Conservation (phyloP, 352 stramenopile genomes). For the Globisporangium spiculum region DNA sequence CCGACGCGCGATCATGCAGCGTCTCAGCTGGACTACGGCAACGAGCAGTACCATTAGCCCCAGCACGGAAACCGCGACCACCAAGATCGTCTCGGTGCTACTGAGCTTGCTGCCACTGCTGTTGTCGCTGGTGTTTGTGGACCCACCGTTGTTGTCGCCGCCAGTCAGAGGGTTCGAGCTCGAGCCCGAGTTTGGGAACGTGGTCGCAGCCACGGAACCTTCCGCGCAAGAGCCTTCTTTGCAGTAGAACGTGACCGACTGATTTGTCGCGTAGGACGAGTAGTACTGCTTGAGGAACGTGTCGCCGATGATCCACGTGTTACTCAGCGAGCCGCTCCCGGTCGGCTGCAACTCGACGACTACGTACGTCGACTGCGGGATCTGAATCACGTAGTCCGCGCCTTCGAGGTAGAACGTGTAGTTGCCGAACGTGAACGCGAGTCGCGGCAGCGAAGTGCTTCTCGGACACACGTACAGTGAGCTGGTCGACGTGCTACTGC, state of each 20-base stretch:
- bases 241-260: slow-evolving; percentile 63
- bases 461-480: slow-evolving; percentile 60
- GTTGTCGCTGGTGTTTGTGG: background rate
- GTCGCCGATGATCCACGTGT: slow-evolving; percentile 78
- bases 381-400: slow-evolving; percentile 48
- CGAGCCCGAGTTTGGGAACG: slow-evolving; percentile 10
- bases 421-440: slow-evolving; percentile 54
- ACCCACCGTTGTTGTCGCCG: background rate
- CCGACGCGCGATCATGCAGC: slow-evolving; percentile 5
- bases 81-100: slow-evolving; percentile 5
- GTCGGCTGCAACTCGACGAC: slow-evolving; percentile 39
- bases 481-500: slow-evolving; percentile 1
- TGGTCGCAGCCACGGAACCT: background rate
- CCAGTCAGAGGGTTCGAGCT: background rate
- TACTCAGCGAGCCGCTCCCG: slow-evolving; percentile 18
- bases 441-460: slow-evolving; percentile 37
- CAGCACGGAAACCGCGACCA: slow-evolving; percentile 4
- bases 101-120: slow-evolving; percentile 1
- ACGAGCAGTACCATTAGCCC: slow-evolving; percentile 23
- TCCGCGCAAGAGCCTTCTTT: slow-evolving; percentile 11
- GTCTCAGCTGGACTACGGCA: slow-evolving; percentile 13
- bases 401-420: slow-evolving; percentile 59
- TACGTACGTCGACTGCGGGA: slow-evolving; percentile 27
- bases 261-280: slow-evolving; percentile 60
- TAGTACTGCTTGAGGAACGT: slow-evolving; percentile 80